Evolutionary conservation across 768 basidiomycete genomes (phyloP).

Genomic region (Russula olivacea): DNA sequence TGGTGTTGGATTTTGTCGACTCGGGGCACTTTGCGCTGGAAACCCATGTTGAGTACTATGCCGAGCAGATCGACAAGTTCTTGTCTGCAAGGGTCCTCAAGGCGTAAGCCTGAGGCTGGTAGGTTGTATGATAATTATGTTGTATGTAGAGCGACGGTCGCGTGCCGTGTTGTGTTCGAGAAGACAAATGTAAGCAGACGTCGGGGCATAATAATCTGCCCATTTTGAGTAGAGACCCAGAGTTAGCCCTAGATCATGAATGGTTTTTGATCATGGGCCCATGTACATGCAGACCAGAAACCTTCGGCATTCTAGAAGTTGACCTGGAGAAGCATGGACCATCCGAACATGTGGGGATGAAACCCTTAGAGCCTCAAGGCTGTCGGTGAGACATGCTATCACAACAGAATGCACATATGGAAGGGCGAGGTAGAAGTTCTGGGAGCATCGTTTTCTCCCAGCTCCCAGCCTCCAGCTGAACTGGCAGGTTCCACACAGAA

Average conservation of each 20-base stretch:
- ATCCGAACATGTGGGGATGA: neutral
- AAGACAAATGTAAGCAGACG: neutral
- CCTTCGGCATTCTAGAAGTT: neutral
- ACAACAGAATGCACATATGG: neutral
- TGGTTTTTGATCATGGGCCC: no score
- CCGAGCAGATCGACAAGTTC: constrained; percentile 19
- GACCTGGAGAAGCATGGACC: neutral
- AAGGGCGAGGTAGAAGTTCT: neutral
- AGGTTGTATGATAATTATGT: neutral
- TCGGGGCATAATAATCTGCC: no score
- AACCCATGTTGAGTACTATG: constrained; percentile 31
- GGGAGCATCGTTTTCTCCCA: neutral
- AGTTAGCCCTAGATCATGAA: neutral
- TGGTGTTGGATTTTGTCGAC: constrained; percentile 38
- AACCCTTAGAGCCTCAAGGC: neutral
- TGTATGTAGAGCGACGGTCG: neutral
- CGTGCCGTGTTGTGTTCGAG: neutral
- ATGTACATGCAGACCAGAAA: neutral
- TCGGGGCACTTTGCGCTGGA: constrained; percentile 43
- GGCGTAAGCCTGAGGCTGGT: neutral
- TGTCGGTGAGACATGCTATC: neutral
- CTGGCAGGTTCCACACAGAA: neutral
- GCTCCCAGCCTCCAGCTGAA: neutral
- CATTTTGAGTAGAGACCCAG: neutral
- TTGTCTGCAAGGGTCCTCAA: constrained; percentile 14